Conservation (phyloP, 805 yeast genomes). For the Sungouiella blattae region DNA sequence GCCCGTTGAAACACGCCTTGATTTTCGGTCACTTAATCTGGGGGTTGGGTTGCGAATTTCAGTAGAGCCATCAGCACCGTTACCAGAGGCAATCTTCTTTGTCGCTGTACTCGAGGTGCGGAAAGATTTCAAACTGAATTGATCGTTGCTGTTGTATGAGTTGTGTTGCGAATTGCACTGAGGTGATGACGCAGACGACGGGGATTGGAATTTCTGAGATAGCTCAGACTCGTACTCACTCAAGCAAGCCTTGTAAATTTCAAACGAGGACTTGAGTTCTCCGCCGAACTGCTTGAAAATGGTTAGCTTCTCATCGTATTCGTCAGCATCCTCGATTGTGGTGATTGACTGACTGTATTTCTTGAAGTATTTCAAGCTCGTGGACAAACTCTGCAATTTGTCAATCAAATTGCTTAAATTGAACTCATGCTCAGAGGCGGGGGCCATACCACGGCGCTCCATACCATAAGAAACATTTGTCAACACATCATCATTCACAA, state of each 20-base stretch:
- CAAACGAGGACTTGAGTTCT: slow-evolving; percentile 27
- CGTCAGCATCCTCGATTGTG: slow-evolving; percentile 24
- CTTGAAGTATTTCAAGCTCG: slow-evolving; percentile 35
- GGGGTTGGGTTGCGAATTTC: not conserved
- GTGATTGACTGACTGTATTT: slow-evolving; percentile 34
- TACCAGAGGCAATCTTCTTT: slow-evolving; percentile 22
- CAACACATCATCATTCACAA: slow-evolving; percentile 14
- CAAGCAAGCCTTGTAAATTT: slow-evolving; percentile 28
- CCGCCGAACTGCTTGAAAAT: slow-evolving; percentile 34
- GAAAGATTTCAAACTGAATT: slow-evolving; percentile 29
- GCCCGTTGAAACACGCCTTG: slow-evolving; percentile 33
- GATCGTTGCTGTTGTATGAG: slow-evolving; percentile 12
- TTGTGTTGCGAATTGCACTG: slow-evolving; percentile 18
- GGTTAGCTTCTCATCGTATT: slow-evolving; percentile 32
- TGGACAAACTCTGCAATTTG: slow-evolving; percentile 29
- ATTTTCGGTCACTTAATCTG: slow-evolving; percentile 18
- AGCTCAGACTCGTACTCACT: slow-evolving; percentile 23
- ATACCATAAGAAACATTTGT: not conserved
- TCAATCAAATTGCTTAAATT: slow-evolving; percentile 25
- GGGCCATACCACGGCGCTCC: not conserved
- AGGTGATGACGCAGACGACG: slow-evolving; percentile 11
- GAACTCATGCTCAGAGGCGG: slow-evolving; percentile 8
- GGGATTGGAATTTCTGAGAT: slow-evolving; percentile 3
- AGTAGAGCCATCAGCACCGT: too few relatives aligned
- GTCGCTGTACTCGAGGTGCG: slow-evolving; percentile 27